Conservation (phyloP, 768 basidiomycete genomes). For the Suillus subaureus region DNA sequence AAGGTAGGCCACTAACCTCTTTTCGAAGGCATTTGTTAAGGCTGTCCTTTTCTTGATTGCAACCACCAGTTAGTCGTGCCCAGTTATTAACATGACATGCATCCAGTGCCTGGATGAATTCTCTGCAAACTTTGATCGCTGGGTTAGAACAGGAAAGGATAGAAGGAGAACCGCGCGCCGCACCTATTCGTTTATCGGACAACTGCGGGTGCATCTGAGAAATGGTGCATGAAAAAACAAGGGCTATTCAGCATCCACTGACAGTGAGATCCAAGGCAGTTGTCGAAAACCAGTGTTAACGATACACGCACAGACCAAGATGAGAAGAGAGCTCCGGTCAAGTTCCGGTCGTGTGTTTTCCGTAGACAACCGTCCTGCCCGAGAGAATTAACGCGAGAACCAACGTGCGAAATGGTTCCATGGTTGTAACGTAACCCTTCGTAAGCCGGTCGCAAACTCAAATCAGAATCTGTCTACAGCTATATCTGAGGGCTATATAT, state of each 20-base stretch:
- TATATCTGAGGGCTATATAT: not conserved
- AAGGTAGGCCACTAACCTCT: conserved; percentile 52
- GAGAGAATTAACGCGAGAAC: conserved; percentile 9
- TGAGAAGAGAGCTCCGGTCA: conserved; percentile 14
- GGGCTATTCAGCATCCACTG: not conserved
- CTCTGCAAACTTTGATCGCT: conserved; percentile 60
- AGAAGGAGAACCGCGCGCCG: conserved; percentile 12
- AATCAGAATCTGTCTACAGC: not conserved
- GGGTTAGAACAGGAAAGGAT: conserved; percentile 12
- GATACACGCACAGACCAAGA: conserved; percentile 23
- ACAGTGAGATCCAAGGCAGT: conserved; percentile 10
- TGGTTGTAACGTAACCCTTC: conserved; percentile 10
- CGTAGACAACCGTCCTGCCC: conserved; percentile 5
- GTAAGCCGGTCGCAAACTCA: conserved; percentile 4
- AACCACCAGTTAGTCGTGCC: conserved; percentile 68
- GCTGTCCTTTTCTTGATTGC: conserved; percentile 67
- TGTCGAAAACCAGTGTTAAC: not conserved
- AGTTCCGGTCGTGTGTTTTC: conserved; percentile 7
- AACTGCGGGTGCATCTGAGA: conserved; percentile 69
- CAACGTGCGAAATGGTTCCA: conserved; percentile 19
- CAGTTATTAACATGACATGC: conserved; percentile 66
- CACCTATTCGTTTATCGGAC: conserved; percentile 65
- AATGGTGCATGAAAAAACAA: conserved; percentile 11
- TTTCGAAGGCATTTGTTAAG: conserved; percentile 70
- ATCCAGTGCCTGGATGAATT: conserved; percentile 77